Percentiles rank a stretch among this genome's conserved stretches.
Evolutionary conservation across 2,329 filamentous ascomycete genomes (phyloP).

Genomic region (Bipolaris cookei): DNA sequence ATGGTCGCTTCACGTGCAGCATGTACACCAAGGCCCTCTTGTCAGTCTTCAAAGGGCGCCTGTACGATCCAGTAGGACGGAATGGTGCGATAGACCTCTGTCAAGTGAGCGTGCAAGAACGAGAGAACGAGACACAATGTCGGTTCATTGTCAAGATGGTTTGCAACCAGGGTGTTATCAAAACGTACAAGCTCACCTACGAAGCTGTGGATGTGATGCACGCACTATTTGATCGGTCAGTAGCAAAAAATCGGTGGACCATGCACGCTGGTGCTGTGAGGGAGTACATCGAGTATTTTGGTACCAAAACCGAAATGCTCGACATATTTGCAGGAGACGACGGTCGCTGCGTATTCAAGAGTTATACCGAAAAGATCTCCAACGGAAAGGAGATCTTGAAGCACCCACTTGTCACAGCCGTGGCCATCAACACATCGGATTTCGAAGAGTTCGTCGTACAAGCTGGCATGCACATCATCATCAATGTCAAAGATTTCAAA

Average conservation of each 20-base stretch:
- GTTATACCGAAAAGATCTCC: constrained; percentile 79
- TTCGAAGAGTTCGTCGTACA: constrained; percentile 78
- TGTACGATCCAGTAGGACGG: constrained; percentile 67
- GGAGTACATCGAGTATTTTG: constrained; percentile 81
- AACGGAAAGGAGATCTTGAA: constrained; percentile 76
- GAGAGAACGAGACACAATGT: constrained; percentile 70
- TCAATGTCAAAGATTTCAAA: constrained; percentile 83
- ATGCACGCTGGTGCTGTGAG: constrained; percentile 74
- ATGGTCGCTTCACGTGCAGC: constrained; percentile 71
- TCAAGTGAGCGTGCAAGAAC: constrained; percentile 75
- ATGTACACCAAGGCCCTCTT: constrained; percentile 73
- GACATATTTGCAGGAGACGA: constrained; percentile 74
- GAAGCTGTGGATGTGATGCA: constrained; percentile 76
- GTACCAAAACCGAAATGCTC: constrained; percentile 78
- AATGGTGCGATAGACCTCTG: constrained; percentile 76
- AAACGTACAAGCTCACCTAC: constrained; percentile 77
- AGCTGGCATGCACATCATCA: constrained; percentile 77
- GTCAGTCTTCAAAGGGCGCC: constrained; percentile 74
- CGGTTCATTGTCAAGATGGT: constrained; percentile 76
- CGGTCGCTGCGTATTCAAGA: constrained; percentile 74
- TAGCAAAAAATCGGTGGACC: constrained; percentile 72
- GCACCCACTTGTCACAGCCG: constrained; percentile 80
- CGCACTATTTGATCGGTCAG: constrained; percentile 72
- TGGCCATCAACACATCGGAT: constrained; percentile 76
- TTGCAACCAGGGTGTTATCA: constrained; percentile 77